These are phyloP conservation scores for Zygosaccharomyces pseudorouxii DNA, from an alignment of 805 yeast genomes.

Conservation along the genomic window DNA sequence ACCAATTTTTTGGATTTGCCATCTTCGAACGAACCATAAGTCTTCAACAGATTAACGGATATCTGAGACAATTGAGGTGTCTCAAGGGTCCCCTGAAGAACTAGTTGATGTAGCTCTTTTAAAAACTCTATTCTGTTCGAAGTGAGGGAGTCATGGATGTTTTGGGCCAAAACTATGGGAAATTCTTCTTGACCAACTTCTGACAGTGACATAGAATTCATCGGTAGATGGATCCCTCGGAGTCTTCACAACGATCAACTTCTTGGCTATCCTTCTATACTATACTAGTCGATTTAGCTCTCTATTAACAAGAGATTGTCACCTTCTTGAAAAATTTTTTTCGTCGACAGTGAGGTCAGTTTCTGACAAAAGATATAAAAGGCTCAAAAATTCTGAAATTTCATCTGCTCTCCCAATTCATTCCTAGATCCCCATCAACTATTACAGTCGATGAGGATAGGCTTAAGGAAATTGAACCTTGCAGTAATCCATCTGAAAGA, in stretches of 20 bases:
- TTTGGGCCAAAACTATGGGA: slow-evolving; percentile 18
- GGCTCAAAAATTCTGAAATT: not conserved
- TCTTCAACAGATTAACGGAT: slow-evolving; percentile 40
- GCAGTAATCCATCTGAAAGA: slow-evolving; percentile 39
- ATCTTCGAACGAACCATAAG: slow-evolving; percentile 51
- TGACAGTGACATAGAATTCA: slow-evolving; percentile 1
- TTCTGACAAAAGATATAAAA: not conserved
- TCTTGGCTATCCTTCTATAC: not conserved
- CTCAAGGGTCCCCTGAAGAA: slow-evolving; percentile 19
- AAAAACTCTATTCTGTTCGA: slow-evolving; percentile 30
- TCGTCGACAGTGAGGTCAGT: slow-evolving; percentile 7
- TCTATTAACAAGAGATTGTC: not conserved
- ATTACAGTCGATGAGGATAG: slow-evolving; percentile 56
- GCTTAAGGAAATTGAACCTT: slow-evolving; percentile 19
- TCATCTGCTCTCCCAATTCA: not conserved
- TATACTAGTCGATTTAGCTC: not conserved
- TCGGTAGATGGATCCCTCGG: not conserved
- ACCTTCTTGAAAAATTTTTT: slow-evolving; percentile 11
- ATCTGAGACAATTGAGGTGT: slow-evolving; percentile 29
- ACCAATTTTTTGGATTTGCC: slow-evolving; percentile 43
- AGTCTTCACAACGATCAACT: not conserved
- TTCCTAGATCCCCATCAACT: slow-evolving; percentile 42
- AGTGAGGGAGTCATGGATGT: slow-evolving; percentile 24
- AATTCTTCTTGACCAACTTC: slow-evolving; percentile 24
- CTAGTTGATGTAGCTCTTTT: slow-evolving; percentile 19